Evolutionary conservation across 257 asterid genomes (phyloP).

Genomic region (Solanum pinnatisectum): DNA sequence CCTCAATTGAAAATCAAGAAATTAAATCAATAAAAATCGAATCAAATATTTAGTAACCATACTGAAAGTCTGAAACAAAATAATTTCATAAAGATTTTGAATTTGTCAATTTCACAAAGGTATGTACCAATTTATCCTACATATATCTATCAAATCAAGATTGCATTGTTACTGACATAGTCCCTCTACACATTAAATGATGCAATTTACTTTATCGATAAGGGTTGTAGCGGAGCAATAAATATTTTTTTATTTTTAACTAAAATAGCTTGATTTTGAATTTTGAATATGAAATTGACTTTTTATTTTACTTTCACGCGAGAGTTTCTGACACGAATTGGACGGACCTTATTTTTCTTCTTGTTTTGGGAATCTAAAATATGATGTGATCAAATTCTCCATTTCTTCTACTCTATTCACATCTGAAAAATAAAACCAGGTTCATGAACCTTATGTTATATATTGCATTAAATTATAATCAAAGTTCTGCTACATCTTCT

Average conservation of each 20-base stretch:
- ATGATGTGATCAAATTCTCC: not conserved
- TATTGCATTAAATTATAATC: not conserved
- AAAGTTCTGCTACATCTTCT: not conserved
- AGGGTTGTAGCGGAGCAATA: fast-evolving
- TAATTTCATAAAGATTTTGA: too few relatives aligned
- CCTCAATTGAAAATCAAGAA: too few relatives aligned
- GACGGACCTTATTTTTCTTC: too few relatives aligned
- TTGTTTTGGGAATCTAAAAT: not conserved
- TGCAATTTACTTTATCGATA: not conserved
- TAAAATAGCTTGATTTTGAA: not conserved
- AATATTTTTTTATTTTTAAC: too few relatives aligned
- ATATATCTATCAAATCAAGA: not conserved
- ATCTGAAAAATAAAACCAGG: not conserved
- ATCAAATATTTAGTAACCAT: too few relatives aligned
- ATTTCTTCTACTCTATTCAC: not conserved
- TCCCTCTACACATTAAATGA: not conserved
- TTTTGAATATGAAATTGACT: too few relatives aligned
- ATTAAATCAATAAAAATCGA: too few relatives aligned
- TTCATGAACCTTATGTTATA: not conserved
- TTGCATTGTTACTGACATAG: not conserved
- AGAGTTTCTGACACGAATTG: not conserved
- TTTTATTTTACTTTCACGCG: too few relatives aligned
- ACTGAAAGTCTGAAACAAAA: too few relatives aligned
- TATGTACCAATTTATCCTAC: too few relatives aligned
- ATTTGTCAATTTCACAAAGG: too few relatives aligned